Conservation (phyloP, 2,329 filamentous ascomycete species). For the Dothideomycetes sp. region DNA sequence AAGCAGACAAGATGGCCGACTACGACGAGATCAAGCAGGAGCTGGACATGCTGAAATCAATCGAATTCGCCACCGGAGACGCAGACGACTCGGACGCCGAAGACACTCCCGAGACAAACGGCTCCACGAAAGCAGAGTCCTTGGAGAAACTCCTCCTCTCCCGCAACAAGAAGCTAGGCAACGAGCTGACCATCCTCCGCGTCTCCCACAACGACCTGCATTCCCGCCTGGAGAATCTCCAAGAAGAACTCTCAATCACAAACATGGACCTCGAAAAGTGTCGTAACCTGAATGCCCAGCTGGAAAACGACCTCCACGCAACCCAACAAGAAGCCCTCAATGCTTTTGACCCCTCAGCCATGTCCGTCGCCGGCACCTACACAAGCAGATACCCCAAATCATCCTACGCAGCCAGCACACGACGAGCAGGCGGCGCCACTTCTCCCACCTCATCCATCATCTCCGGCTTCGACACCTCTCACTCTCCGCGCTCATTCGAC, state of each 20-base stretch:
- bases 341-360: conserved; percentile 70
- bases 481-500: conserved; percentile 40
- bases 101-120: conserved; percentile 37
- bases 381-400: conserved; percentile 66
- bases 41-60: conserved; percentile 91
- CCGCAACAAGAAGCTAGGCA: conserved; percentile 90
- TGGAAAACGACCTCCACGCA: conserved; percentile 83
- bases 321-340: conserved; percentile 79
- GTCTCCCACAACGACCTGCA: conserved; percentile 93
- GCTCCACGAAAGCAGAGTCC: conserved; percentile 52
- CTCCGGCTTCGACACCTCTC: conserved; percentile 75
- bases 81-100: conserved; percentile 48
- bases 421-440: conserved; percentile 58
- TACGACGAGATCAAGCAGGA: conserved; percentile 96
- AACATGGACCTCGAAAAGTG: conserved; percentile 80
- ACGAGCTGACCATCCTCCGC: conserved; percentile 83
- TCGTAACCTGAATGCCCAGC: conserved; percentile 71
- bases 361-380: conserved; percentile 88
- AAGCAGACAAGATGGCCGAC: conserved; percentile 81
- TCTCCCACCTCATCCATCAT: conserved; percentile 98
- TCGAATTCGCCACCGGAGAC: conserved; percentile 87
- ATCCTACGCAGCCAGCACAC: conserved; percentile 42
- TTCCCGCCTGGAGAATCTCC: conserved; percentile 63
- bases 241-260: conserved; percentile 71
- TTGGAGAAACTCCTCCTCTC: conserved; percentile 84